Conservation (phyloP, 768 basidiomycete species). For the Agrocybe chaxingu region DNA sequence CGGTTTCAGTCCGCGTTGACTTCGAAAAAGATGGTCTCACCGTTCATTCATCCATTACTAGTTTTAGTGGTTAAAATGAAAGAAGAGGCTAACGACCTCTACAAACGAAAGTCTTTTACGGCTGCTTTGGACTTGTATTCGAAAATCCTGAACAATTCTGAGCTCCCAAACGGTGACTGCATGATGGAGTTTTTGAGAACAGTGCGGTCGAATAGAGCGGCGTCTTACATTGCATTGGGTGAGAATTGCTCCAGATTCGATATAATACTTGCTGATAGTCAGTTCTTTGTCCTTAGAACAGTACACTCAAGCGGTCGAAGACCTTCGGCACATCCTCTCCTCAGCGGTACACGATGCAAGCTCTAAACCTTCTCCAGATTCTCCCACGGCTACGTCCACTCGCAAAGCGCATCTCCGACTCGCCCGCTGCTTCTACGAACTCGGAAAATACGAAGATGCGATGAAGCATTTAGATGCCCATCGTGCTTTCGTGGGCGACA, state of each 20-base stretch:
- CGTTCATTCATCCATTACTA: too few species aligned
- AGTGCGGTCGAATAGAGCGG: conserved; percentile 11
- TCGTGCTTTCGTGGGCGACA: conserved; percentile 2
- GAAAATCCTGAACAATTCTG: conserved; percentile 1
- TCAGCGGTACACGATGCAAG: conserved; percentile 2
- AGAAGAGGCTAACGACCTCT: conserved; percentile 9
- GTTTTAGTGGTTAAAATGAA: neutral
- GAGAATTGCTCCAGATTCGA: neutral
- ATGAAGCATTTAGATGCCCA: conserved; percentile 10
- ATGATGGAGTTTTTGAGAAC: conserved; percentile 1
- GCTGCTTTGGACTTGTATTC: conserved; percentile 8
- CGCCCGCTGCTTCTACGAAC: conserved; percentile 12
- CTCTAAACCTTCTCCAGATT: neutral
- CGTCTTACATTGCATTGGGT: conserved; percentile 13
- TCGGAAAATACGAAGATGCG: conserved; percentile 11
- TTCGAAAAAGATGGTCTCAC: too few species aligned
- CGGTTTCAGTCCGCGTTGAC: too few species aligned
- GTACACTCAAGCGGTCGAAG: conserved; percentile 8
- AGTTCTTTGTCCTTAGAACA: conserved; percentile 1
- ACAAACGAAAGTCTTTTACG: conserved; percentile 4
- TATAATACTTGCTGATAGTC: neutral
- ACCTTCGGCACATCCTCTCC: neutral
- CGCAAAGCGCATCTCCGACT: conserved; percentile 14
- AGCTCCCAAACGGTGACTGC: neutral
- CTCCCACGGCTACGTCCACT: neutral